Evolutionary conservation across 352 stramenopile species (phyloP), one percentile per base, ranked within the genome.

Genomic region (Achlya hypogyna): DNA sequence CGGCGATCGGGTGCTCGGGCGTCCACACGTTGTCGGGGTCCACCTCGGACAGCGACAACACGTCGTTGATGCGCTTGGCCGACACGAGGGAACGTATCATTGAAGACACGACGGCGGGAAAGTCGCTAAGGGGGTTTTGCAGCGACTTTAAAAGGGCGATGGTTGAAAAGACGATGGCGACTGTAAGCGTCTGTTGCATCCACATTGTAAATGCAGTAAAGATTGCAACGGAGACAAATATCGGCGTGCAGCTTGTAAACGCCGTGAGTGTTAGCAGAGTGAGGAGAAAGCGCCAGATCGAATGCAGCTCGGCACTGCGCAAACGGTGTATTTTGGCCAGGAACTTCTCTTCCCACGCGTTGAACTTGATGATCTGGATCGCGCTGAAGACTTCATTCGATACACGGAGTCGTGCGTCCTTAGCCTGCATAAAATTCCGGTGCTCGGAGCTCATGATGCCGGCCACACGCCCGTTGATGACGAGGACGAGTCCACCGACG

Each of bases 401-500:
- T n/a, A n/a, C n/a, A n/a, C n/a, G n/a, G n/a, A n/a, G n/a, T n/a
- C n/a, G n/a, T n/a, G n/a, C n/a, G n/a, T n/a, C n/a, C n/a, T n/a
- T n/a, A n/a, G n/a, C n/a, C n/a, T n/a, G n/a, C n/a, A n/a, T n/a
- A n/a, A n/a, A n/a, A n/a, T n/a, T n/a, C n/a, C n/a, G n/a, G n/a
- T 58, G 14, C 34, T 51, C 74, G 52, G 68, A 51, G 14, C 60
- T 29, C 4, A 29, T 16, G 29, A 74, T 73, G 4, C 52, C 58
- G 8, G 22, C n/a, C 2, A 22, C 28, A 23, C 67, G 67, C 6
- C 27, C 53, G 6, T 56, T 63, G n/a, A 75, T 60, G 34, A 76
- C 59, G 0, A 58, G 18, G 65, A 67, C 72, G 23, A 76, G 4
- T 14, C 73, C 31, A 38, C 78, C 77, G 28, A 78, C 54, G 2